Base-by-base conservation (phyloP, 2,329 filamentous ascomycete genomes). In the Trichoderma arundinaceum region DNA sequence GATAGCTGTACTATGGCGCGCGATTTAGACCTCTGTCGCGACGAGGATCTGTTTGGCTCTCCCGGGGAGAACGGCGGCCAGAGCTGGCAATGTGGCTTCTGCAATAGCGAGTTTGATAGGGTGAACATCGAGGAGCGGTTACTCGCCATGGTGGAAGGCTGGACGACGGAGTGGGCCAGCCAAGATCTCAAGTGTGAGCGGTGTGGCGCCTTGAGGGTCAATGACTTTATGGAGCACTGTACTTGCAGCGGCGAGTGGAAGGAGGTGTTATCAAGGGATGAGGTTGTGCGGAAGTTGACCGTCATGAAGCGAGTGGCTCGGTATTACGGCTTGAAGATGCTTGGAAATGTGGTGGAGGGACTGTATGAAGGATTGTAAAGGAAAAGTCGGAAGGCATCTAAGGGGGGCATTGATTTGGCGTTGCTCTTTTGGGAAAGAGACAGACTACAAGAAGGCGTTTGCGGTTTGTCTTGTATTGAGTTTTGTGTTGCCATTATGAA, bases 141-240 rank as follows among this genome's bases (percentile, higher is more conserved):
- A 67, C 85, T 99, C 48, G 86, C 84, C 0, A 85, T 90, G 64
- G 89, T 97, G 17, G 89, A 97, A 76, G 87, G 86, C 22, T 80
- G 90, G 74, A 82, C 92, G 7, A 84, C 92, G 32, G 88, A 90
- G 72, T 99, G 96, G 94, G 84, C 88, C 68, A 92, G 90, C 39
- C 94, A 98, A 79, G 95, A 99, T 76, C 79, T 98, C 66, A 92
- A 92, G 78, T 99, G 95, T 70, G 75, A 73, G 35, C 83, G 85
- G 66, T 91, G 88, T 76, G 87, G 85, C 38, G 92, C 92, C 71
- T 78, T 97, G 44, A 83, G 92, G 74, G 84, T 92, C 46, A 98
- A 97, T 75, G 94, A 97, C 73, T 96, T 98, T 72, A 93, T 95
- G 88, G 94, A 97, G 77, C 94, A 98, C 77, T 99, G 96, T 78